Conservation (phyloP, 306 rosid genomes). For the Senna siamea region DNA sequence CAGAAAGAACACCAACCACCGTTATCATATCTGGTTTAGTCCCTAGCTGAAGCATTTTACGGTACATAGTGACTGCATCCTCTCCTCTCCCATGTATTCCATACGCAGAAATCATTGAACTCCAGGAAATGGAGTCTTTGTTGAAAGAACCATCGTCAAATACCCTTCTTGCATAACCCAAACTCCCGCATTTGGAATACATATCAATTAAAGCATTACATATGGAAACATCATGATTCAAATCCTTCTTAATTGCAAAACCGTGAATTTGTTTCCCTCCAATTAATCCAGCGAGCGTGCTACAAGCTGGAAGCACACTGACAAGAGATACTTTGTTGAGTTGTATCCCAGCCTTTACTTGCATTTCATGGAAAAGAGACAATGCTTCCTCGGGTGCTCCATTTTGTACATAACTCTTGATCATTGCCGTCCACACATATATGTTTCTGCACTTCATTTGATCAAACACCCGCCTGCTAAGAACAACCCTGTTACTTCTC, state of each 20-base stretch:
- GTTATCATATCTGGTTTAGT: conserved; percentile 71
- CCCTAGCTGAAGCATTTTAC: conserved; percentile 60
- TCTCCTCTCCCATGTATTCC: conserved; percentile 80
- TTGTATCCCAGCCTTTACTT: conserved; percentile 53
- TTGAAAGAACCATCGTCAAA: conserved; percentile 56
- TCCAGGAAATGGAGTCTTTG: conserved; percentile 74
- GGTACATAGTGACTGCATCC: conserved; percentile 63
- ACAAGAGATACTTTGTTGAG: conserved; percentile 75
- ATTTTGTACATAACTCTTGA: conserved; percentile 63
- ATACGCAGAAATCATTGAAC: conserved; percentile 76
- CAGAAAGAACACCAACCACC: conserved; percentile 73
- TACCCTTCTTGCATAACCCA: conserved; percentile 57
- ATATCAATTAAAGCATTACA: conserved; percentile 75
- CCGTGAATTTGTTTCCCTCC: conserved; percentile 78
- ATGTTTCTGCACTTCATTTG: conserved; percentile 66
- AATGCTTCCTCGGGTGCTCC: conserved; percentile 64
- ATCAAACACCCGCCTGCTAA: conserved; percentile 63
- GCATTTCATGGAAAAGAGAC: conserved; percentile 66
- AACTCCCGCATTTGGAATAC: conserved; percentile 85
- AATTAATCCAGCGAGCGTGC: conserved; percentile 56
- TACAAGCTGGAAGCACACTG: conserved; percentile 75
- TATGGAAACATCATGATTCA: conserved; percentile 51
- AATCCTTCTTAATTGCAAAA: conserved; percentile 55
- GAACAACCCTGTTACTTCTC: conserved; percentile 51
- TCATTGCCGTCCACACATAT: conserved; percentile 76